phyloP scores from a whole-genome alignment of 257 asterid genomes.

The Nicotiana benthamiana region DNA sequence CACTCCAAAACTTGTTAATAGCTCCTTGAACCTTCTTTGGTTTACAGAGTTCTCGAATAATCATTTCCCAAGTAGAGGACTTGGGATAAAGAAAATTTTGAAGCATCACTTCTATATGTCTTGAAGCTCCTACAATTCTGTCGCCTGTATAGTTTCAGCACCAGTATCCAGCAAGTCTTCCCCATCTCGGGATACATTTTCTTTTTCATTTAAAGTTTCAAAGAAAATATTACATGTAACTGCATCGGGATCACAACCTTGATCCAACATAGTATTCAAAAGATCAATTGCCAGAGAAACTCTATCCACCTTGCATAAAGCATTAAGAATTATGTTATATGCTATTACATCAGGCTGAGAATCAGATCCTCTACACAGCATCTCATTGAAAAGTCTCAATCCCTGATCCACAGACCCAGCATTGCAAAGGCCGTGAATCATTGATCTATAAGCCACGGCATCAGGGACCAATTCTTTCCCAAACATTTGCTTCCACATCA shows the following conservation, averaged over 20 bases:
- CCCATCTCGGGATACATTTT: conserved; percentile 49
- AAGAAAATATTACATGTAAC: conserved; percentile 73
- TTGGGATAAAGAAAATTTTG: conserved; percentile 53
- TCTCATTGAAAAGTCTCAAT: conserved; percentile 70
- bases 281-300: conserved; percentile 65
- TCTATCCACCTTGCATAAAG: conserved; percentile 61
- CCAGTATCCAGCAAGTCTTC: conserved; percentile 73
- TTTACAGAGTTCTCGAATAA: conserved; percentile 57
- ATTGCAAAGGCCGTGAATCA: conserved; percentile 77
- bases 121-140: conserved; percentile 56
- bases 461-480: conserved; percentile 66
- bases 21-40: conserved; percentile 55
- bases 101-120: conserved; percentile 76
- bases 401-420: conserved; percentile 66
- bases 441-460: conserved; percentile 74
- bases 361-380: conserved; percentile 46
- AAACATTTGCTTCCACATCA: conserved; percentile 70
- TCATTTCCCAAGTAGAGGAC: conserved; percentile 66
- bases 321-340: conserved; percentile 58
- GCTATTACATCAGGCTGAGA: conserved; percentile 72
- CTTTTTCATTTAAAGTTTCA: conserved; percentile 46
- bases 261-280: conserved; percentile 63
- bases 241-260: conserved; percentile 74
- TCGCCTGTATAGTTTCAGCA: conserved; percentile 54
- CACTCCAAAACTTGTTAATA: conserved; percentile 67